Base-by-base conservation (phyloP, 306 rosid genomes). In the Datisca glomerata region DNA sequence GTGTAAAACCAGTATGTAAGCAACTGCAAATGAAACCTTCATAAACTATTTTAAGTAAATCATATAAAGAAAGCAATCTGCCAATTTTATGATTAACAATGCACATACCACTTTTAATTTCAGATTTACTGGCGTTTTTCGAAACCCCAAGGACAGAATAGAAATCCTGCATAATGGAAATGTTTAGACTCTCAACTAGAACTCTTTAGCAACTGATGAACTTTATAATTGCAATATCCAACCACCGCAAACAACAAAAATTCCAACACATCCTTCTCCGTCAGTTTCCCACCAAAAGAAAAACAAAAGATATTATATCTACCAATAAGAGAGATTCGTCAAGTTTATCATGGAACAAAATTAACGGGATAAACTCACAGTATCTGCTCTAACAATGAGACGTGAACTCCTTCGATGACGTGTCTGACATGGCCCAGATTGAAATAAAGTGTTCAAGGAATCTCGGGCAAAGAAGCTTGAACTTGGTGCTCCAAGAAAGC, bases 61-160 rank as follows among this genome's bases (percentile, higher is more conserved):
- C 29, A 17, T 7, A 3, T 12, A 14, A 53, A 45, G 24, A 31
- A 12, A 29, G 36, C 39, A 24, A 65, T 38, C 31, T 1, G 12
- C 16, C 16, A 7, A 25, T 24, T 12, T 13, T 51, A 12, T 1
- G 36, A 22, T 34, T 28, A 41, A 53, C 7, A 29, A 40, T 23
- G 3, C 13, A 69, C 6, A 45, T 74, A 89, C 98, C 98, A 22
- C 70, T 84, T 70, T 89, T 89, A 60, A 89, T 89, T 66, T 89
- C 98, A 70, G 98, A 36, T 89, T 89, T 89, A 51, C 69, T 78
- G 24, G 98, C 71, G 64, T 57, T 71, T 71, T 24, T 80, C 28
- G 98, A 84, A 36, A 89, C 98, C 43, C 98, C 98, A 24, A 89
- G 98, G 70, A 75, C 51, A 12, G 95, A 72, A 75, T 89, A 89